A percentile compares a stretch with the other conserved stretches of the same genome.
Conservation (phyloP, 192 early-diverging fungal species). For the Allomyces arbusculus region DNA sequence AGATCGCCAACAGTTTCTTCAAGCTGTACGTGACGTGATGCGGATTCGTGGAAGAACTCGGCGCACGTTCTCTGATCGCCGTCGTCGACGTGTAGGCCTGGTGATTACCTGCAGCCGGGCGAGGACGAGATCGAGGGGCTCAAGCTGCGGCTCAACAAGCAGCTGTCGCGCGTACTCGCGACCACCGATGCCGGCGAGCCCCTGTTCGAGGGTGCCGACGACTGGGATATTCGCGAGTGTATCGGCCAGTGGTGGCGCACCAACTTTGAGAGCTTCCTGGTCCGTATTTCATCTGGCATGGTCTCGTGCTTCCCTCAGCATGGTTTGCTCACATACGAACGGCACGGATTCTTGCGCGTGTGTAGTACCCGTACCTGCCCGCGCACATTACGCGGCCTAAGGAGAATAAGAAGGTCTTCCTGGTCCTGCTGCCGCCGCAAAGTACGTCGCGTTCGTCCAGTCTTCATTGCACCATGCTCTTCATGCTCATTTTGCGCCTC, state of each 20-base stretch:
- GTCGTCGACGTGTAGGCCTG: constrained; percentile 26
- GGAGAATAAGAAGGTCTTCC: constrained; percentile 50
- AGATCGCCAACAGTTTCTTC: constrained; percentile 51
- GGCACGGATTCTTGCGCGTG: not conserved
- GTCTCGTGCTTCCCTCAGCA: too few species aligned
- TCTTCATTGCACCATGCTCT: not conserved
- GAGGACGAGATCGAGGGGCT: constrained; percentile 54
- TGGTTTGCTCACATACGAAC: too few species aligned
- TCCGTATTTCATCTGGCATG: constrained; percentile 9
- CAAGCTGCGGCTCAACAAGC: constrained; percentile 32
- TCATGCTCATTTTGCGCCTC: not conserved
- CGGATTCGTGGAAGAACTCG: not conserved
- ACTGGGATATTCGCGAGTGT: constrained; percentile 57
- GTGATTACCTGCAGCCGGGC: constrained; percentile 46
- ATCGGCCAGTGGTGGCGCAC: constrained; percentile 52
- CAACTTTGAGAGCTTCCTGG: constrained; percentile 57
- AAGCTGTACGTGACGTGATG: constrained; percentile 20
- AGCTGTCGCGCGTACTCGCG: constrained; percentile 20
- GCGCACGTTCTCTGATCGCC: not conserved
- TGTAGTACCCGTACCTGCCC: constrained; percentile 56
- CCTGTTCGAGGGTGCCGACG: constrained; percentile 7
- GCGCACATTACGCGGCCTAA: constrained; percentile 59
- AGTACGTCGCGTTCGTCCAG: not conserved
- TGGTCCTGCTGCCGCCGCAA: constrained; percentile 52
- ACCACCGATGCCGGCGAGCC: too few species aligned